phyloP scores from a whole-genome alignment of 2,329 filamentous ascomycete genomes.

The Didymella keratinophila region DNA sequence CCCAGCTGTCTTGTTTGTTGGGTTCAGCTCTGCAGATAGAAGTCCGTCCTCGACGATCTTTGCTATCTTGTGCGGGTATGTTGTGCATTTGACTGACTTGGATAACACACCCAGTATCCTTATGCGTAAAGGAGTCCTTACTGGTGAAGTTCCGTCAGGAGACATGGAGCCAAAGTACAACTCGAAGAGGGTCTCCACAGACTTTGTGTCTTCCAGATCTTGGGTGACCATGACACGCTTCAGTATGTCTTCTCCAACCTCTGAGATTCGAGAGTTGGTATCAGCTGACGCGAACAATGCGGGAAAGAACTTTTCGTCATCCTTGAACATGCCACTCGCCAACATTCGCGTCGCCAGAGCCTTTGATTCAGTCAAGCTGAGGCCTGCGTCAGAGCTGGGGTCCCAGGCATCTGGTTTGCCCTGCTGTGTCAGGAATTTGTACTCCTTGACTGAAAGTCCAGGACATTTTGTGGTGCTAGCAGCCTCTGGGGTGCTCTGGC shows the following conservation, averaged over 20 bases:
- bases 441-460: slow-evolving; percentile 71
- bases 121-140: slow-evolving; percentile 75
- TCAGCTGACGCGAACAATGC: slow-evolving; percentile 85
- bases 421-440: slow-evolving; percentile 71
- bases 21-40: slow-evolving; percentile 52
- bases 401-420: slow-evolving; percentile 76
- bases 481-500: slow-evolving; percentile 48
- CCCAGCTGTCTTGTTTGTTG: slow-evolving; percentile 58
- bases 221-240: slow-evolving; percentile 75
- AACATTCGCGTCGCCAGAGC: slow-evolving; percentile 74
- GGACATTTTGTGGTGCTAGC: slow-evolving; percentile 57
- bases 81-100: slow-evolving; percentile 77
- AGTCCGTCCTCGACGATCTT: slow-evolving; percentile 73
- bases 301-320: slow-evolving; percentile 82
- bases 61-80: slow-evolving; percentile 72
- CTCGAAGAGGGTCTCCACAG: slow-evolving; percentile 73
- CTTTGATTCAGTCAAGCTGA: slow-evolving; percentile 75
- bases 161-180: slow-evolving; percentile 68
- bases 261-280: slow-evolving; percentile 78
- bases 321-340: slow-evolving; percentile 83
- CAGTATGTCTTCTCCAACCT: slow-evolving; percentile 87
- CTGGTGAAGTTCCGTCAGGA: slow-evolving; percentile 53
- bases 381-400: slow-evolving; percentile 63
- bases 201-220: slow-evolving; percentile 71
- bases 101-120: slow-evolving; percentile 78